Evolutionary conservation across 169 alveolate genomes (phyloP), one percentile per base, ranked within the genome.

Genomic region (Plasmodium adleri): DNA sequence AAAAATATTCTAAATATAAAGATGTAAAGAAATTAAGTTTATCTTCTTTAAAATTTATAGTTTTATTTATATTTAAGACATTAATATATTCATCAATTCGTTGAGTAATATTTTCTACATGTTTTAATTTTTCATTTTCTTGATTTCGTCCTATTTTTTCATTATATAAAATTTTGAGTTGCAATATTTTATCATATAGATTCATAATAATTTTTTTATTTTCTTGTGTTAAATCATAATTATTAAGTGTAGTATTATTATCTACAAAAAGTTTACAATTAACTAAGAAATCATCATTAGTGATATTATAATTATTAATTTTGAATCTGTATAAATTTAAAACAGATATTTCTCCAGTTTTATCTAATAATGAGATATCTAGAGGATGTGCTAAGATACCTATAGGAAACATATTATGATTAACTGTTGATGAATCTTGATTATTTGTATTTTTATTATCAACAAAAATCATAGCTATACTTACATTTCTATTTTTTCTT

Each of bases 391-490:
- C 67, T 15, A 76, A 1, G 13, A 76, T 76, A 1, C 89, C 89
- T 20, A 76, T 76, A 1, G 89, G 89, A 24, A 76, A 76, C 76
- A 76, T 62, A 64, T 76, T 76, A 43, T 76, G 89, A 56, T 54
- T 76, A 63, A 76, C 54, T n/a, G 62, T n/a, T 47, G 67, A 43
- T 24, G 75, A n/a, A 47, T 76, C 89, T 58, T 56, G 50, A 3
- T 54, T 26, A 64, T 64, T 76, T 39, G 47, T 50, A 52, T 56
- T 43, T 58, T 76, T 76, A 50, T 76, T 76, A 15, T 76, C 89
- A 43, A 76, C 89, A 68, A 76, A 76, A 49, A 76, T 76, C 89
- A 76, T 76, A 76, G 89, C 89, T 49, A 76, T 45, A 76, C 89
- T 63, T 12, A 76, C 89, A 76, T 76, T 76, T 47, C 54, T 76